A percentile compares a stretch with the other conserved stretches of the same genome.
Evolutionary conservation across 164 flowering plant genomes (phyloP).

Genomic region (Paratinospora sagittata): DNA sequence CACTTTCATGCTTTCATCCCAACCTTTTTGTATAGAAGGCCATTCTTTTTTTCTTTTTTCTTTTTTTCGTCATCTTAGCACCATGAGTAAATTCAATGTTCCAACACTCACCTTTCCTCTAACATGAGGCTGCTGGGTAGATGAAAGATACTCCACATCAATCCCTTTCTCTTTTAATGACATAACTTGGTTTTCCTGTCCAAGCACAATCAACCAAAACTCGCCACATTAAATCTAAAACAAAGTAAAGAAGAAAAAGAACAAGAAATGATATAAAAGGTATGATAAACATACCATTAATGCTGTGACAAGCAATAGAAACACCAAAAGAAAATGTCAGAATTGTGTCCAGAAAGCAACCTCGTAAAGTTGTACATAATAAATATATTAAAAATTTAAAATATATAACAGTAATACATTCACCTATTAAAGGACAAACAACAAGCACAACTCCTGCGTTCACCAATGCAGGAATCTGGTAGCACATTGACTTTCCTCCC

Average conservation of each 20-base stretch:
- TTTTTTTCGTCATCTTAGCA: background rate
- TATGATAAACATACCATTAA: conserved; percentile 56
- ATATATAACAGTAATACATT: conserved; percentile 15
- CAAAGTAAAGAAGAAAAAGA: background rate
- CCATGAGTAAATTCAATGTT: background rate
- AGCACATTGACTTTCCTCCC: conserved; percentile 93
- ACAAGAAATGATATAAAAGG: background rate
- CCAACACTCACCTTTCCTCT: conserved; percentile 54
- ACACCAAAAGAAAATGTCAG: conserved; percentile 22
- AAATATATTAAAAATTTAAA: conserved; percentile 11
- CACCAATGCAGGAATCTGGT: conserved; percentile 83
- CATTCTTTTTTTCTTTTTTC: background rate
- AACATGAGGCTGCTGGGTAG: conserved; percentile 46
- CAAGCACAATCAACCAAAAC: conserved; percentile 2
- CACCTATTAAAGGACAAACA: conserved; percentile 91
- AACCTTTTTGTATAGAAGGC: background rate
- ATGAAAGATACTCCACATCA: conserved; percentile 85
- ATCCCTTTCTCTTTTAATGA: conserved; percentile 79
- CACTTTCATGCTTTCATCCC: background rate
- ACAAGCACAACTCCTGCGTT: conserved; percentile 78
- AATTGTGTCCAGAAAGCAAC: conserved; percentile 17
- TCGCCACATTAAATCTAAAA: conserved; percentile 4
- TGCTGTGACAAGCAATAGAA: conserved; percentile 36
- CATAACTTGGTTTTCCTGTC: conserved; percentile 87
- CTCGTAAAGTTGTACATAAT: conserved; percentile 7